Percentiles rank a stretch among this genome's conserved stretches.
phyloP scores from a whole-genome alignment of 2,329 filamentous ascomycete genomes.

The Colletotrichum orchidophilum region DNA sequence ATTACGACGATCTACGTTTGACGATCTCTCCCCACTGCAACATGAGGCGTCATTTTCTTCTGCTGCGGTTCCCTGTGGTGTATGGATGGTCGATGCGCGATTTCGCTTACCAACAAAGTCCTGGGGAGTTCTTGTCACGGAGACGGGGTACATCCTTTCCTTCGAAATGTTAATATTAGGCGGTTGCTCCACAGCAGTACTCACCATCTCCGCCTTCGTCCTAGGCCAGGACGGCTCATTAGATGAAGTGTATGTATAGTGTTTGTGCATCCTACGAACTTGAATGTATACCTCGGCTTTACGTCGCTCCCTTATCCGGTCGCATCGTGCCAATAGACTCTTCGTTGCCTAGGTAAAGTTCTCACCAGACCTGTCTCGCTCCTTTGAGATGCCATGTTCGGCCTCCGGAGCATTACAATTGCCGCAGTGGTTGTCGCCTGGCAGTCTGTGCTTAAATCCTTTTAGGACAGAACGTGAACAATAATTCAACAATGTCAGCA shows the following conservation, averaged over 20 bases:
- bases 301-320: not conserved
- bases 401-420: not conserved
- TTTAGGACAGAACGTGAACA: not conserved
- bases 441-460: not conserved
- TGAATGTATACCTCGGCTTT: constrained; percentile 1
- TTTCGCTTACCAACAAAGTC: not conserved
- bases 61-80: not conserved
- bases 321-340: not conserved
- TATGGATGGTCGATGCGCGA: not conserved
- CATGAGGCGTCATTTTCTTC: not conserved
- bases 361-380: not conserved
- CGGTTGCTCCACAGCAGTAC: not conserved
- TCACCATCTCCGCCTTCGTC: constrained; percentile 3
- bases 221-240: not conserved
- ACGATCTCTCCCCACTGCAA: not conserved
- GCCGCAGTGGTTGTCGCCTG: not conserved
- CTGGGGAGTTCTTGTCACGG: not conserved
- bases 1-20: not conserved
- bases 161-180: not conserved
- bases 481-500: not conserved
- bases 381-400: not conserved
- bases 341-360: constrained; percentile 2
- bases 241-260: not conserved
- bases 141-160: constrained; percentile 5
- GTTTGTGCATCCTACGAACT: not conserved